These are phyloP conservation scores for Blastocystis sp. DNA, from an alignment of 352 stramenopile genomes.

Conservation along the genomic window DNA sequence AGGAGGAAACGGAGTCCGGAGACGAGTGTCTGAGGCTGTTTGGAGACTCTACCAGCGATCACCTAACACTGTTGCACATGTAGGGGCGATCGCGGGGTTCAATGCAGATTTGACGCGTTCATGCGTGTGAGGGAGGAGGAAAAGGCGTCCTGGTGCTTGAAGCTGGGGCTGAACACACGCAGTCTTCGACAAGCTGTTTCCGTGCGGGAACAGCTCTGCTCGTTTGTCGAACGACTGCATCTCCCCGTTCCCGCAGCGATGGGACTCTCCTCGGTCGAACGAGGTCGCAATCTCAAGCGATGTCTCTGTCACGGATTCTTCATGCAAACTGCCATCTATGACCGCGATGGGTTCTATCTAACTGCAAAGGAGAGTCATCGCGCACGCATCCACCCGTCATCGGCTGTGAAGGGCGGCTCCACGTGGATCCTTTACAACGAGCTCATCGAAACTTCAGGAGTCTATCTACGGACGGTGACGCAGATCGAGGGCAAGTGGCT, in stretches of 20 bases:
- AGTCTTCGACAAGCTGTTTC: slow-evolving; percentile 80
- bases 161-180: slow-evolving; percentile 87
- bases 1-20: not conserved
- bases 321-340: slow-evolving; percentile 85
- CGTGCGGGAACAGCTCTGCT: slow-evolving; percentile 83
- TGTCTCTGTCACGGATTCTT: slow-evolving; percentile 88
- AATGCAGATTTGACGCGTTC: slow-evolving; percentile 74
- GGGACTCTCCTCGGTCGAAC: slow-evolving; percentile 65
- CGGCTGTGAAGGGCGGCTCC: not conserved
- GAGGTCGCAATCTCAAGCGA: slow-evolving; percentile 82
- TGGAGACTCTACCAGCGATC: slow-evolving; percentile 68
- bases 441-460: slow-evolving; percentile 93
- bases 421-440: slow-evolving; percentile 73
- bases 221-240: slow-evolving; percentile 72
- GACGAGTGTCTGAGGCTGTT: not conserved
- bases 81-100: slow-evolving; percentile 62
- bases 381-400: slow-evolving; percentile 43
- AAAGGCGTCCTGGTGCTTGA: slow-evolving; percentile 84
- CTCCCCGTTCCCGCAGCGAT: slow-evolving; percentile 61
- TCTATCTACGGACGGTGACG: slow-evolving; percentile 94
- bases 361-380: slow-evolving; percentile 97
- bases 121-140: slow-evolving; percentile 73
- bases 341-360: slow-evolving; percentile 81
- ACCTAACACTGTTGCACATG: slow-evolving; percentile 91
- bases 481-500: slow-evolving; percentile 81